Evolutionary conservation across 2,329 filamentous ascomycete species (phyloP), one percentile per base, ranked within the genome.

Genomic region (Colletotrichum endophyticum): DNA sequence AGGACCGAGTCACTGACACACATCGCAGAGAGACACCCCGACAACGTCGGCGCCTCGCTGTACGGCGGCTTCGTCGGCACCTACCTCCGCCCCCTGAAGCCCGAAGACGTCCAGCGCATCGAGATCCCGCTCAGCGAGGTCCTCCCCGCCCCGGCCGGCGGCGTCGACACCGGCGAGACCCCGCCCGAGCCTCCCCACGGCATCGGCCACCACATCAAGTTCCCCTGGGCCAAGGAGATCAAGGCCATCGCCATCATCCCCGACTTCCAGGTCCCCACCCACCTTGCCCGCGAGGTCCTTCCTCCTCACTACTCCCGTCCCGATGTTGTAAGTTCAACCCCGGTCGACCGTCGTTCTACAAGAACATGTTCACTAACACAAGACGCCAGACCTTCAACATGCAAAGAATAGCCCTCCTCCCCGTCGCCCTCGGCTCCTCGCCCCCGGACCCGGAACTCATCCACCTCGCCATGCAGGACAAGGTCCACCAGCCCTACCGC

Each of bases 381-480:
- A 9, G 25, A 15, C 6, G 25, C 0, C 68, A 93, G 91, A 92
- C 91, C 34, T 99, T 98, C 89, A 99, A 99, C 87, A 90, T 99
- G 81, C 97, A 99, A 87, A 92, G 97, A 79, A 95, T 98, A 84
- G 96, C 96, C 4, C 91, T 99, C 66, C 91, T 99, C 15, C 96
- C 96, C 36, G 95, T 96, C 13, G 96, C 96, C 1, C 90, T 99
- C 62, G 96, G 96, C 78, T 94, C 95, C 84, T 96, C 95, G 9
- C 96, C 97, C 12, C 96, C 96, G 3, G 94, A 98, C 83, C 94
- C 97, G 27, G 94, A 98, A 81, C 94, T 98, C 85, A 99, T 99
- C 84, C 98, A 98, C 87, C 93, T 98, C 64, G 96, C 96, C 63
- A 99, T 99, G 97, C 97, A 99, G 87, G 97, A 99, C 88, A 98